These are phyloP conservation scores for Arctostaphylos glauca DNA, from an alignment of 148 eudicot species.

Conservation along the genomic window DNA sequence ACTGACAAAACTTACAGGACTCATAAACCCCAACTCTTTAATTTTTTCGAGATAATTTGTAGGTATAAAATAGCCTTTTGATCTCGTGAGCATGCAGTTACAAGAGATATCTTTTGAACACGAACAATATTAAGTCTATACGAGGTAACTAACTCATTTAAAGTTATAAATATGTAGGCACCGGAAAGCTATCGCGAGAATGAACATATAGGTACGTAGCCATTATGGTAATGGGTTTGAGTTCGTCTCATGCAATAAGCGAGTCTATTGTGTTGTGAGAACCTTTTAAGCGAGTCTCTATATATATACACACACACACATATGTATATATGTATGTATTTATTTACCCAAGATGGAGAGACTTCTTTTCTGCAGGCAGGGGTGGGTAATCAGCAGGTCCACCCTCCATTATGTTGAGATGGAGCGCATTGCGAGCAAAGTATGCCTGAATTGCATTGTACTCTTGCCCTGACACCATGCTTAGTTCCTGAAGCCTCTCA, in stretches of 20 bases:
- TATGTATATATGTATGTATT: not conserved
- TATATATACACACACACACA: too few relatives aligned
- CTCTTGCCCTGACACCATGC: slow-evolving; percentile 35
- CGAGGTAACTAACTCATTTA: too few relatives aligned
- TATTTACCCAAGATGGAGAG: slow-evolving; percentile 31
- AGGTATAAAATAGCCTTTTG: not conserved
- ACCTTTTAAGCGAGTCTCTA: too few relatives aligned
- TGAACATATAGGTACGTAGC: too few relatives aligned
- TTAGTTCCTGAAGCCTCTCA: slow-evolving; percentile 38
- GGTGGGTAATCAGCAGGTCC: slow-evolving; percentile 9
- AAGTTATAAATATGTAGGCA: too few relatives aligned
- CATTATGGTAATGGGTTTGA: too few relatives aligned
- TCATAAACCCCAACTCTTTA: not conserved
- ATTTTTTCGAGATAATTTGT: not conserved
- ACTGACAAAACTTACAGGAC: not conserved
- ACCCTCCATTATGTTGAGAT: slow-evolving; percentile 38
- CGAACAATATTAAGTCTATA: too few relatives aligned
- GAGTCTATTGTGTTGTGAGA: too few relatives aligned
- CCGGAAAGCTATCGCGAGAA: too few relatives aligned
- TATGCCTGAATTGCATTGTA: slow-evolving; percentile 31
- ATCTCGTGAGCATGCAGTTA: too few relatives aligned
- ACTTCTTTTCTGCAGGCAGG: slow-evolving; percentile 21
- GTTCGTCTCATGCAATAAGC: too few relatives aligned
- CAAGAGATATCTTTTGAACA: too few relatives aligned
- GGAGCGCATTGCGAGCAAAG: slow-evolving; percentile 30